A percentile compares a stretch with the other conserved stretches of the same genome.
Evolutionary conservation across 495 filamentous ascomycete genomes (phyloP).

Genomic region (Amorphotheca resinae): DNA sequence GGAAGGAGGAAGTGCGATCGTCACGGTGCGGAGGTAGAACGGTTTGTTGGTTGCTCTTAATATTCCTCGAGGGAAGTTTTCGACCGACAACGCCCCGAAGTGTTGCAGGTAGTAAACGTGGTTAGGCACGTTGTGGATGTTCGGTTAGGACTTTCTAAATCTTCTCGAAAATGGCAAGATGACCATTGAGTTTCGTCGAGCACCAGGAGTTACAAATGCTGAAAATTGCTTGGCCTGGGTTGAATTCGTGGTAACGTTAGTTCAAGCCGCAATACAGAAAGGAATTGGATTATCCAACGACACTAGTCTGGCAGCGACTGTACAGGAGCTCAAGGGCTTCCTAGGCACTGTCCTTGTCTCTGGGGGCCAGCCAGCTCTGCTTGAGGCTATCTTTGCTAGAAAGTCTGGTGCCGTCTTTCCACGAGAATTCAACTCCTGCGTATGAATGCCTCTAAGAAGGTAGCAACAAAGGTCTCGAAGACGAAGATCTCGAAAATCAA

Average conservation of each 20-base stretch:
- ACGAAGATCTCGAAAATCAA: too few species aligned
- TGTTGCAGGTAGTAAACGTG: too few species aligned
- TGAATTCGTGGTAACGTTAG: conserved; percentile 3
- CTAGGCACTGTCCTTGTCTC: not conserved
- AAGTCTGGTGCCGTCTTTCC: conserved; percentile 3
- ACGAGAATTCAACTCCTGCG: not conserved
- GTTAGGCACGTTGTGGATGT: too few species aligned
- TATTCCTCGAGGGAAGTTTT: too few species aligned
- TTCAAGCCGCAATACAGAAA: conserved; percentile 2
- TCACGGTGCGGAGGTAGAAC: too few species aligned
- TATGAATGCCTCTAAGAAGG: too few species aligned
- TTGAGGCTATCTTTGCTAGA: conserved; percentile 3
- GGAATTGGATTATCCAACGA: not conserved
- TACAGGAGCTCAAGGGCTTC: conserved; percentile 1
- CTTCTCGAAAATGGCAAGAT: conserved; percentile 1
- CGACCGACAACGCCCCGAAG: too few species aligned
- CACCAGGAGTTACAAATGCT: not conserved
- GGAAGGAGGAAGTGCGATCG: too few species aligned
- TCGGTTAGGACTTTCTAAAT: conserved; percentile 1
- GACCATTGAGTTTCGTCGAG: conserved; percentile 5
- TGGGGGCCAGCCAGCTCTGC: conserved; percentile 2
- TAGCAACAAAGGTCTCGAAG: too few species aligned
- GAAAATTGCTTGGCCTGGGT: conserved; percentile 3
- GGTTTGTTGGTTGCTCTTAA: too few species aligned
- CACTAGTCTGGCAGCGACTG: not conserved